Base-by-base conservation (phyloP, 1,284 basidiomycete species). In the Chondrostereum purpureum region DNA sequence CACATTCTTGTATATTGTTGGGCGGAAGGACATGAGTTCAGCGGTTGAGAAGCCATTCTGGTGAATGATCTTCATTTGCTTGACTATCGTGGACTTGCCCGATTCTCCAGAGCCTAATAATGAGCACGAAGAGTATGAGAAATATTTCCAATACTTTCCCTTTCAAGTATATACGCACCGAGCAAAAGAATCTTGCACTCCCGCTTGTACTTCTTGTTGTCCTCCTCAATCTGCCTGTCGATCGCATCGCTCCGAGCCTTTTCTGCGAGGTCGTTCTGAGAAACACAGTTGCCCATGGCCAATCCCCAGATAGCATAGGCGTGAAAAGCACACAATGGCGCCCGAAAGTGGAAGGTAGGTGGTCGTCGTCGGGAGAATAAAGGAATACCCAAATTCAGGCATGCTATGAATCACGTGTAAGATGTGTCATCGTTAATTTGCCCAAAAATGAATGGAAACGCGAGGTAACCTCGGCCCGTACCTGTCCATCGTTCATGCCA, bases 61-160 rank as follows among this genome's bases (percentile, higher is more conserved):
- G 65, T 97, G 92, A 50, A 98, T 95, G 53, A 98, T 97, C 75
- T 96, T 97, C 94, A 98, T 98, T 68, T 98, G 95, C 67, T 97
- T 98, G 39, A 97, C 92, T 53, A 98, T 92, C 0, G 94, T 98
- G 4, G 83, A 88, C 70, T 97, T 97, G 23, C 94, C 95, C 0
- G 90, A 94, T 71, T 78, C 77, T 45, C 75, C 72, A n/a, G 77
- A 77, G 42, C 76, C 76, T 79, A 43, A 6, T 31, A 27, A 39
- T 43, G n/a, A n/a, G n/a, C n/a, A 27, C 14, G 22, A 13, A 21
- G 39, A 43, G 16, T 36, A 46, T 34, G 31, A 22, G 35, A 36
- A 43, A 22, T 19, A 46, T 35, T 18, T 39, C 34, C 39, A 37
- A 43, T 22, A 43, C n/a, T n/a, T 11, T 46, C 34, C 39, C 27